These are phyloP conservation scores for Helichrysum umbraculigerum DNA, from an alignment of 129 eudicot species.

Conservation along the genomic window DNA sequence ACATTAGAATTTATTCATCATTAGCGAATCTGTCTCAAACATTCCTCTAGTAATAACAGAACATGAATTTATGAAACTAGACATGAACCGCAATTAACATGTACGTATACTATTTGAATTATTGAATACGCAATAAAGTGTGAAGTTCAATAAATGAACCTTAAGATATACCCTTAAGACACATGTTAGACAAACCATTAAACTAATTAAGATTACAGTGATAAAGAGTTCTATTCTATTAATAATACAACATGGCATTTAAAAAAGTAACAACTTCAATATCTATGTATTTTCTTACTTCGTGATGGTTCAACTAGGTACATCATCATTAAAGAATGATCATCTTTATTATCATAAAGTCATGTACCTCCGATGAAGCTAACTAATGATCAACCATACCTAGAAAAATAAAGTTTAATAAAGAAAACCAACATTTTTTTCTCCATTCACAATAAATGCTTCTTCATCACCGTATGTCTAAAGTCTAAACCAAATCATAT, in stretches of 20 bases:
- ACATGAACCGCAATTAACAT: too few relatives aligned
- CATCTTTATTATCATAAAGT: background rate
- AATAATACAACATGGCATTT: background rate
- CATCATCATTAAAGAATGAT: background rate
- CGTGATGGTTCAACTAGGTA: slow-evolving; percentile 5
- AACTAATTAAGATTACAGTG: too few relatives aligned
- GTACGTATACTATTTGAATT: too few relatives aligned
- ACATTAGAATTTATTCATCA: too few relatives aligned
- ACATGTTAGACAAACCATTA: too few relatives aligned
- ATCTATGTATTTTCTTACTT: background rate
- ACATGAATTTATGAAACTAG: too few relatives aligned
- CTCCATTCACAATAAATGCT: slow-evolving; percentile 5
- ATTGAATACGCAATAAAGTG: too few relatives aligned
- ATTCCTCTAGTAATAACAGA: too few relatives aligned
- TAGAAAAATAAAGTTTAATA: background rate
- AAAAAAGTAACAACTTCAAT: background rate
- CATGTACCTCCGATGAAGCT: background rate
- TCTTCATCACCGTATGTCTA: background rate
- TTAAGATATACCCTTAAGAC: too few relatives aligned
- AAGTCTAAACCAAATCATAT: background rate
- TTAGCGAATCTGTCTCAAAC: too few relatives aligned
- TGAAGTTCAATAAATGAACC: too few relatives aligned
- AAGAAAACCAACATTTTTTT: background rate
- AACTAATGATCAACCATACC: background rate
- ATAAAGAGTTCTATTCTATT: too few relatives aligned